phyloP scores from a whole-genome alignment of 176 grass and related monocot species.

The Rhynchospora pubera region DNA sequence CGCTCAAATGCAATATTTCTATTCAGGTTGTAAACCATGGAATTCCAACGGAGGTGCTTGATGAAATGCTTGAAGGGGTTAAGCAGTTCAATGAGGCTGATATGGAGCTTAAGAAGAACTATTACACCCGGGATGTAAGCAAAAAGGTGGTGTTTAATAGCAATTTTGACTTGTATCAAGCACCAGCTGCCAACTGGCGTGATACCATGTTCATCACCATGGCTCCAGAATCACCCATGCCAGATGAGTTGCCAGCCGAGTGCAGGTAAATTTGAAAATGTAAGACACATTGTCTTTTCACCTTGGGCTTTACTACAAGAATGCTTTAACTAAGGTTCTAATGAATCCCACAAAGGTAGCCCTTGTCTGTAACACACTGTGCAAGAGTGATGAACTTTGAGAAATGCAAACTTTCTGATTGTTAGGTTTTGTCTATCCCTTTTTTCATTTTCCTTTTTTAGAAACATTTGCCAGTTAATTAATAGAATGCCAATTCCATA shows the following conservation, averaged over 20 bases:
- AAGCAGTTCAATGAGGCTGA: conserved; percentile 33
- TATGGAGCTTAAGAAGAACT: conserved; percentile 19
- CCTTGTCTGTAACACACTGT: too few relatives aligned
- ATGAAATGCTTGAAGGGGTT: conserved; percentile 24
- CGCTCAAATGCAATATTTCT: background rate
- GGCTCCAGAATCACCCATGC: conserved; percentile 1
- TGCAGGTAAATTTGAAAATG: conserved; percentile 12
- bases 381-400: too few relatives aligned
- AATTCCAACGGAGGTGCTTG: conserved; percentile 2
- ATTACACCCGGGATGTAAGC: conserved; percentile 30
- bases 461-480: too few relatives aligned
- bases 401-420: too few relatives aligned
- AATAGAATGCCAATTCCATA: too few relatives aligned
- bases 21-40: conserved; percentile 39
- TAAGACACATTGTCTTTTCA: too few relatives aligned
- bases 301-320: too few relatives aligned
- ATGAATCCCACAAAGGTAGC: too few relatives aligned
- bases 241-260: conserved; percentile 19
- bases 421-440: too few relatives aligned
- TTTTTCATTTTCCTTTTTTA: too few relatives aligned
- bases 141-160: conserved; percentile 22
- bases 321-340: too few relatives aligned
- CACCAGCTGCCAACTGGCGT: conserved; percentile 44
- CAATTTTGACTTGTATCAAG: conserved; percentile 39
- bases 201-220: conserved; percentile 30